A percentile compares a stretch with the other conserved stretches of the same genome.
Conservation (phyloP, 495 filamentous ascomycete genomes). For the Aspergillus carlsbadensis region DNA sequence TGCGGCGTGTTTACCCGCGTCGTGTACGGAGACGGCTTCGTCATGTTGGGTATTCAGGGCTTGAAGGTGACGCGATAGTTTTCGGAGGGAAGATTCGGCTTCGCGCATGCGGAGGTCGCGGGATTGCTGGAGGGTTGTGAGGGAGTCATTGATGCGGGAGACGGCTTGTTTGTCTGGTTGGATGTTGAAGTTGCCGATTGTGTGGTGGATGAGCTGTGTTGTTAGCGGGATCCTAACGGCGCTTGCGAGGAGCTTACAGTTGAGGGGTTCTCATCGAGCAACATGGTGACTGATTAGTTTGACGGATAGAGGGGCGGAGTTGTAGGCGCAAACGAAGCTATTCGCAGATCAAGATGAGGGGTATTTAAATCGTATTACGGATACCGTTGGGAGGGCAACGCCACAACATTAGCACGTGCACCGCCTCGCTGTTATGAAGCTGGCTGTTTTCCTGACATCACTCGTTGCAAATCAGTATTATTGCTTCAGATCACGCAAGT, state of each 20-base stretch:
- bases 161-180: slow-evolving; percentile 80
- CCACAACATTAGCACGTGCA: slow-evolving; percentile 39
- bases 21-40: slow-evolving; percentile 68
- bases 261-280: slow-evolving; percentile 94
- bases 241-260: slow-evolving; percentile 52
- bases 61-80: slow-evolving; percentile 69
- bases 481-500: background rate
- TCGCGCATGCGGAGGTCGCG: slow-evolving; percentile 74
- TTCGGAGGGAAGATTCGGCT: slow-evolving; percentile 67
- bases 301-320: background rate
- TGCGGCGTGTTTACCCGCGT: slow-evolving; percentile 71
- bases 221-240: slow-evolving; percentile 18
- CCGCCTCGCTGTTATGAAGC: slow-evolving; percentile 37
- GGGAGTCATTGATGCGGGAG: slow-evolving; percentile 80
- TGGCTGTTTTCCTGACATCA: slow-evolving; percentile 4
- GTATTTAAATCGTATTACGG: slow-evolving; percentile 21
- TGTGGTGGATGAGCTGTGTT: slow-evolving; percentile 79
- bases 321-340: background rate
- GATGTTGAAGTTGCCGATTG: slow-evolving; percentile 92
- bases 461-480: background rate
- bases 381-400: slow-evolving; percentile 48
- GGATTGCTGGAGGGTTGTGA: slow-evolving; percentile 73
- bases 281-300: slow-evolving; percentile 58
- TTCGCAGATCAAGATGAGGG: slow-evolving; percentile 2
- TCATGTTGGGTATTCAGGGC: slow-evolving; percentile 67